Evolutionary conservation across 768 basidiomycete species (phyloP), one percentile per base, ranked within the genome.

Genomic region (Leucocoprinus leucothites): DNA sequence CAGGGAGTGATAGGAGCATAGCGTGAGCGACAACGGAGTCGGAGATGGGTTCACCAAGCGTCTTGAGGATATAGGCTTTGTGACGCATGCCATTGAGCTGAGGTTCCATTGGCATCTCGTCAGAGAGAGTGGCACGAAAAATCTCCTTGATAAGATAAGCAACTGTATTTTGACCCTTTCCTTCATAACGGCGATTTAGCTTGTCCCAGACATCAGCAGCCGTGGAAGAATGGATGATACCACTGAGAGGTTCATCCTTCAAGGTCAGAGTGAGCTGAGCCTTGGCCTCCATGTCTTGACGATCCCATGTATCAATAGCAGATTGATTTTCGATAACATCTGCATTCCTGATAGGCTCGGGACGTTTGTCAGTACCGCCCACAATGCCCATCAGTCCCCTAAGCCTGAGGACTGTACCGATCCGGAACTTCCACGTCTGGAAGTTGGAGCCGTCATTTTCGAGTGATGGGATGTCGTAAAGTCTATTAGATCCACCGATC

Each of bases 231-330:
- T 58, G 61, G 6, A 63, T 21, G n/a, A 63, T 48, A 31, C 61
- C 59, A 46, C 46, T 60, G 0, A 63, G 49, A 1, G 59, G 61
- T 28, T 60, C 52, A 31, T 63, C 59, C 52, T 60, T 60, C 34
- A 62, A 47, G 21, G 59, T 60, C n/a, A 62, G 54, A 28, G 42
- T 53, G 5, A 62, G 58, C 36, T 60, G 59, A 8, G 59, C 61
- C 16, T 19, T 22, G 9, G 61, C 57, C 24, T 62, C 61, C 11
- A 46, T 53, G 38, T 62, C 59, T 5, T 22, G 38, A 25, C 19
- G 16, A 24, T 34, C 13, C 59, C 59, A 60, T 13, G 44, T 21
- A 7, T 43, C 26, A 19, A 44, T 44, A 5, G 3, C 22, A 4
- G 16, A 6, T 6, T 24, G 22, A 24, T 44, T 44, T 19, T 3